A percentile compares a stretch with the other conserved stretches of the same genome.
Evolutionary conservation across 441 rosid species (phyloP).

Genomic region (Euphorbia corollata): DNA sequence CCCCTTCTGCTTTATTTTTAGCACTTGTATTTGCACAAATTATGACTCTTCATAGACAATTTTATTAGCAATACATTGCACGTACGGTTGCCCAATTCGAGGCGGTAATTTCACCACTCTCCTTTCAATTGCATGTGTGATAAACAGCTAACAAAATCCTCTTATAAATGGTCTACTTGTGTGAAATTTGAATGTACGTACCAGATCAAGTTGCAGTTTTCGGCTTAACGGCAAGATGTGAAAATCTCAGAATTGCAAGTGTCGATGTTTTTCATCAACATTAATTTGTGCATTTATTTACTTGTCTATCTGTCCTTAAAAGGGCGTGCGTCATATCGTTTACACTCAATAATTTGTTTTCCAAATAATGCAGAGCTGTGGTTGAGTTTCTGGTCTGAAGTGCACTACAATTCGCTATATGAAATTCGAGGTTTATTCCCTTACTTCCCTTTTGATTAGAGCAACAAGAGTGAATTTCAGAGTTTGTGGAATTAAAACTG

Average conservation of each 20-base stretch:
- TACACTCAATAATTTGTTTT: constrained; percentile 8
- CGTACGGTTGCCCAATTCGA: neutral
- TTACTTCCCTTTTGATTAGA: neutral
- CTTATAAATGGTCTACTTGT: too few relatives aligned
- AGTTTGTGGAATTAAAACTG: neutral
- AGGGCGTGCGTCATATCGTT: too few relatives aligned
- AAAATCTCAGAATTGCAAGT: neutral
- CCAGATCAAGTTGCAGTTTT: too few relatives aligned
- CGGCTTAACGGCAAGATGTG: too few relatives aligned
- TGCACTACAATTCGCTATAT: constrained; percentile 89
- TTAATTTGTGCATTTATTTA: neutral
- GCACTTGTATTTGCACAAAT: neutral
- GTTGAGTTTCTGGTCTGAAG: constrained; percentile 99
- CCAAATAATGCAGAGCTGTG: constrained; percentile 64
- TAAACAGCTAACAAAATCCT: too few relatives aligned
- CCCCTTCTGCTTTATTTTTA: neutral
- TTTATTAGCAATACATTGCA: neutral
- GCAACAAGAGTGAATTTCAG: neutral
- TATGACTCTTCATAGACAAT: neutral
- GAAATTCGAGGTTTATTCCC: constrained; percentile 61
- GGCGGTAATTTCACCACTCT: too few relatives aligned
- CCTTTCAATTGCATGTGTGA: too few relatives aligned
- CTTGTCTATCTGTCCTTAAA: neutral
- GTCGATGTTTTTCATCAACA: neutral
- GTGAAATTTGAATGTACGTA: too few relatives aligned